phyloP scores from a whole-genome alignment of 2,329 filamentous ascomycete genomes.

The Graphilbum ipis-grandicollis region DNA sequence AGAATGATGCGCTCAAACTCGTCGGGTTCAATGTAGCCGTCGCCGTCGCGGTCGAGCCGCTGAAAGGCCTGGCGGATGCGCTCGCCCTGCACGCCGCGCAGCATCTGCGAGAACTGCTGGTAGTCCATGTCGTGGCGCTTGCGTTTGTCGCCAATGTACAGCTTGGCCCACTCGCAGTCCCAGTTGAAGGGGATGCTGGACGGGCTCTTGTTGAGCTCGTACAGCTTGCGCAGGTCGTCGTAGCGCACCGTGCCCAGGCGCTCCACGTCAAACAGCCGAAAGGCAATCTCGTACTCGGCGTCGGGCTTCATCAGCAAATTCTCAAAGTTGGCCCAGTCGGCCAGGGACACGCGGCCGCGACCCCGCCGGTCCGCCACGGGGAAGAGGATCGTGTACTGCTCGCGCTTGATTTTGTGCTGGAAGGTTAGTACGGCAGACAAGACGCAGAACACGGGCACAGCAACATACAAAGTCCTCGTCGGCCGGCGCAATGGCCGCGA shows the following conservation, averaged over 20 bases:
- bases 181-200: slow-evolving; percentile 87
- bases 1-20: slow-evolving; percentile 95
- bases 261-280: slow-evolving; percentile 84
- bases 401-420: slow-evolving; percentile 93
- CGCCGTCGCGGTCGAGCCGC: slow-evolving; percentile 73
- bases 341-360: slow-evolving; percentile 55
- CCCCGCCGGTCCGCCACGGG: slow-evolving; percentile 68
- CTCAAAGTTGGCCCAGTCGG: slow-evolving; percentile 87
- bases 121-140: slow-evolving; percentile 87
- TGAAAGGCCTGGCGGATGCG: slow-evolving; percentile 91
- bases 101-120: slow-evolving; percentile 93
- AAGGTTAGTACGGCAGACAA: not conserved
- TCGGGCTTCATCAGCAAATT: slow-evolving; percentile 87
- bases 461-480: slow-evolving; percentile 77
- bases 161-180: slow-evolving; percentile 88
- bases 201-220: slow-evolving; percentile 74
- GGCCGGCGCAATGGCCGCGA: slow-evolving; percentile 73
- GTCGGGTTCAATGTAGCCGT: slow-evolving; percentile 88
- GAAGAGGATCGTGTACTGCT: slow-evolving; percentile 92
- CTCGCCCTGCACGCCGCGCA: slow-evolving; percentile 90
- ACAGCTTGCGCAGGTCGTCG: slow-evolving; percentile 69
- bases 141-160: slow-evolving; percentile 82
- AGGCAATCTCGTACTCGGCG: slow-evolving; percentile 97
- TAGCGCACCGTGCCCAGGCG: slow-evolving; percentile 76
- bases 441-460: not conserved